These are phyloP conservation scores for Didymellaceae sp. DNA, from an alignment of 2,329 filamentous ascomycete species.

Conservation along the genomic window DNA sequence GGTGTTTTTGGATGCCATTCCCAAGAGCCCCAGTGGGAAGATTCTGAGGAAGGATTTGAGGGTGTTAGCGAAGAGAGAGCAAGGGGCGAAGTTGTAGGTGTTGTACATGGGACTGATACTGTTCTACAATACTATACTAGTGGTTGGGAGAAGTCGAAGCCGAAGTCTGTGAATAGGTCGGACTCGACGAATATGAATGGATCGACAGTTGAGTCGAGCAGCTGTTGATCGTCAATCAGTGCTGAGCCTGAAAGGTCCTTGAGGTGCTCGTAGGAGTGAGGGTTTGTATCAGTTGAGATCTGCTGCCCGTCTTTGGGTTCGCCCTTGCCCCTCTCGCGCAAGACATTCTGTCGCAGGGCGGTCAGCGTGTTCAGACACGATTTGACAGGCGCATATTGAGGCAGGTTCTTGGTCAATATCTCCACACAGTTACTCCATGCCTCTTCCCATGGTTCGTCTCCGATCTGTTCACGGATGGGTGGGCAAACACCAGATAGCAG, in stretches of 20 bases:
- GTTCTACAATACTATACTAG: not conserved
- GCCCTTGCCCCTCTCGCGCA: not conserved
- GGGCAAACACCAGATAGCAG: conserved; percentile 7
- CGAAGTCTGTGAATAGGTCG: conserved; percentile 4
- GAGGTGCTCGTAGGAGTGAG: not conserved
- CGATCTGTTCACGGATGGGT: conserved; percentile 1
- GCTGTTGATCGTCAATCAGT: not conserved
- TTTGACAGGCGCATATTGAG: conserved; percentile 10
- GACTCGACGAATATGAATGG: conserved; percentile 2
- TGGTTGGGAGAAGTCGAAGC: conserved; percentile 1
- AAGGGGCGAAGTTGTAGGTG: conserved; percentile 33
- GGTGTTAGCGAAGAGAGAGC: conserved; percentile 40
- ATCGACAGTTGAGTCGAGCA: conserved; percentile 4
- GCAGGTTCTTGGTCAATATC: conserved; percentile 6
- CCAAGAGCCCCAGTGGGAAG: conserved; percentile 47
- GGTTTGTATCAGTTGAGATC: too few species aligned
- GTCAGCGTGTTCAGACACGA: conserved; percentile 8
- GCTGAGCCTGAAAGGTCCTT: too few species aligned
- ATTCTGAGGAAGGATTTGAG: conserved; percentile 48
- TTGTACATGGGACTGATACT: not conserved
- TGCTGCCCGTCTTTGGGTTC: not conserved
- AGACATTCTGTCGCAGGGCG: conserved; percentile 5
- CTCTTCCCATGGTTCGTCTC: conserved; percentile 3
- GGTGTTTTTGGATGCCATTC: conserved; percentile 45
- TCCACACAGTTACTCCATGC: conserved; percentile 1